Conservation (phyloP, 768 basidiomycete genomes). For the Sarcodon sp. region DNA sequence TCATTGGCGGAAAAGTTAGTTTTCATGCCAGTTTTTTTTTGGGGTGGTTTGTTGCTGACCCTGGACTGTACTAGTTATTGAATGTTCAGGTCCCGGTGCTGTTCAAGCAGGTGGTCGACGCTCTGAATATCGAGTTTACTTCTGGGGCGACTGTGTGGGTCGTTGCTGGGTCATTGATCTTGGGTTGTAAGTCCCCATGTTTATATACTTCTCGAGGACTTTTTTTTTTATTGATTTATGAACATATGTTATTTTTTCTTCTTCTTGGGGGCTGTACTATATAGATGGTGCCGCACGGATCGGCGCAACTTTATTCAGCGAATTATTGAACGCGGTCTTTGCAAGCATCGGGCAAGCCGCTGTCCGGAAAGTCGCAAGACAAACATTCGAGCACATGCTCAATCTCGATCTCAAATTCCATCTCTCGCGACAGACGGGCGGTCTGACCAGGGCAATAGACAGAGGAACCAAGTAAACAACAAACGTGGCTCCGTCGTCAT, state of each 20-base stretch:
- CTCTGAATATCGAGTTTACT: constrained; percentile 75
- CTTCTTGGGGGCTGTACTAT: background rate
- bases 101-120: constrained; percentile 87
- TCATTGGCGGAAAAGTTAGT: constrained; percentile 77
- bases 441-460: constrained; percentile 92
- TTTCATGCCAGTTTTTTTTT: background rate
- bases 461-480: constrained; percentile 82
- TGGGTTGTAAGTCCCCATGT: constrained; percentile 62
- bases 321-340: constrained; percentile 91
- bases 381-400: constrained; percentile 90
- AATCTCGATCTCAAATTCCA: constrained; percentile 90
- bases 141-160: constrained; percentile 76
- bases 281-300: constrained; percentile 86
- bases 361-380: constrained; percentile 88
- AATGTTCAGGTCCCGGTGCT: constrained; percentile 98
- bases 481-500: background rate
- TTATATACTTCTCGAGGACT: background rate
- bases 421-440: constrained; percentile 87
- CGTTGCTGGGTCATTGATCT: constrained; percentile 77
- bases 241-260: too few species aligned
- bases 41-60: background rate
- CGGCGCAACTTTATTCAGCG: constrained; percentile 80
- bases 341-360: constrained; percentile 93
- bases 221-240: too few species aligned
- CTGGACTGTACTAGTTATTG: constrained; percentile 45